These are phyloP conservation scores for Actinomortierella ambigua DNA, from an alignment of 371 early-diverging fungal genomes.

Conservation along the genomic window DNA sequence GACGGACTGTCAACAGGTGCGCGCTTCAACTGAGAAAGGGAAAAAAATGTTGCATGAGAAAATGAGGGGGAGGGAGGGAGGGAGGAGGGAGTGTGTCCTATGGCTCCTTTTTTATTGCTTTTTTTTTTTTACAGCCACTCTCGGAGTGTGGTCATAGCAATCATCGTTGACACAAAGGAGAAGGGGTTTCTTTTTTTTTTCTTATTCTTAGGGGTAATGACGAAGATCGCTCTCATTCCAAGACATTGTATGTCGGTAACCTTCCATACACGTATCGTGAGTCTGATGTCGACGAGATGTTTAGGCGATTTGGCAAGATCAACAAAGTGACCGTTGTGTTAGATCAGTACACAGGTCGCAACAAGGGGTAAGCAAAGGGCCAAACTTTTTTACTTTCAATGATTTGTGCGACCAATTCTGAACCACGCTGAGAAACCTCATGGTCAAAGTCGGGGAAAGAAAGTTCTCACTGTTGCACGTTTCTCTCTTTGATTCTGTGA, in stretches of 20 bases:
- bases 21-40: neutral
- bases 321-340: conserved; percentile 70
- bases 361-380: conserved; percentile 68
- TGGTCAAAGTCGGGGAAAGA: neutral
- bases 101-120: neutral
- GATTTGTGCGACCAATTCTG: too few species aligned
- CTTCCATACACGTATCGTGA: conserved; percentile 80
- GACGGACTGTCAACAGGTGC: conserved; percentile 62
- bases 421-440: neutral
- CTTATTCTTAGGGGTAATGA: conserved; percentile 60
- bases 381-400: too few species aligned
- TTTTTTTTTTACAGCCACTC: too few species aligned
- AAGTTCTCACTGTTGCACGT: too few species aligned
- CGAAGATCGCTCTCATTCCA: conserved; percentile 65
- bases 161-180: neutral
- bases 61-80: too few species aligned
- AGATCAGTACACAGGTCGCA: conserved; percentile 73
- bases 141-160: neutral
- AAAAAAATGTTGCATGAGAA: conserved; percentile 4
- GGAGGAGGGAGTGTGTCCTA: too few species aligned
- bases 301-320: conserved; percentile 76
- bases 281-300: conserved; percentile 72
- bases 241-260: conserved; percentile 79
- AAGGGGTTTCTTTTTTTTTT: conserved; percentile 6
- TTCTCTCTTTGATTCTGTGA: neutral